phyloP scores from a whole-genome alignment of 495 filamentous ascomycete species.

The Aspergillus ostianus region DNA sequence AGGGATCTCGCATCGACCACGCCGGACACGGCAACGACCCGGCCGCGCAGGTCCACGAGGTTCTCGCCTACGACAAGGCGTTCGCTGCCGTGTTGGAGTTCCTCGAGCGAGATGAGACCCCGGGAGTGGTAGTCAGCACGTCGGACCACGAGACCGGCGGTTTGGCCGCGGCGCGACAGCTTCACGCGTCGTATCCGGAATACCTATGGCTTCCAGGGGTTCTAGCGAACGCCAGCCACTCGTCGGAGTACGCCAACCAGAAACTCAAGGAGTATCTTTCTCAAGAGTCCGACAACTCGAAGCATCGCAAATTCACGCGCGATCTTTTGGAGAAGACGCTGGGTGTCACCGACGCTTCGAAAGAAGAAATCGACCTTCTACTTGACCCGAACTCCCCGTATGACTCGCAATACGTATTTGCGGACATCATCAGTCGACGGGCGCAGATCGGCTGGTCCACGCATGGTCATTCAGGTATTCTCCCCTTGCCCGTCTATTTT shows the following conservation, averaged over 20 bases:
- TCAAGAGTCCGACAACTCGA: conserved; percentile 19
- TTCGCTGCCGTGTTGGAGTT: conserved; percentile 84
- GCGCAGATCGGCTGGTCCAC: conserved; percentile 92
- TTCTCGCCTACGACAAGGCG: conserved; percentile 85
- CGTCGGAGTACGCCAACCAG: conserved; percentile 63
- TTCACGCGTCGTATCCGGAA: conserved; percentile 62
- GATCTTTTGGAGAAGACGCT: conserved; percentile 62
- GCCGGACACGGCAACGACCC: conserved; percentile 95
- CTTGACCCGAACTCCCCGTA: conserved; percentile 47
- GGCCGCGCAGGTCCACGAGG: conserved; percentile 91
- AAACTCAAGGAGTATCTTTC: conserved; percentile 58
- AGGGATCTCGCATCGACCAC: conserved; percentile 94
- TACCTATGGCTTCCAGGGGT: conserved; percentile 87
- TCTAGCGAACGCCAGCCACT: conserved; percentile 78
- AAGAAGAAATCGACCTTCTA: conserved; percentile 67
- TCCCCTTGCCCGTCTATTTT: background rate
- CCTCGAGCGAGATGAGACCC: conserved; percentile 66
- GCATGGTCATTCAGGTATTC: conserved; percentile 73
- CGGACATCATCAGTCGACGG: conserved; percentile 79
- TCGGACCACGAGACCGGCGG: conserved; percentile 97
- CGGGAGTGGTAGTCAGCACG: conserved; percentile 80
- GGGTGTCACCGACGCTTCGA: conserved; percentile 70
- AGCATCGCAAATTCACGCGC: conserved; percentile 53
- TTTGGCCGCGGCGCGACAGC: conserved; percentile 73
- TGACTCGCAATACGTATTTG: conserved; percentile 59